A percentile compares a stretch with the other conserved stretches of the same genome.
phyloP scores from a whole-genome alignment of 2,329 filamentous ascomycete species.

The Aspergillus ustus region DNA sequence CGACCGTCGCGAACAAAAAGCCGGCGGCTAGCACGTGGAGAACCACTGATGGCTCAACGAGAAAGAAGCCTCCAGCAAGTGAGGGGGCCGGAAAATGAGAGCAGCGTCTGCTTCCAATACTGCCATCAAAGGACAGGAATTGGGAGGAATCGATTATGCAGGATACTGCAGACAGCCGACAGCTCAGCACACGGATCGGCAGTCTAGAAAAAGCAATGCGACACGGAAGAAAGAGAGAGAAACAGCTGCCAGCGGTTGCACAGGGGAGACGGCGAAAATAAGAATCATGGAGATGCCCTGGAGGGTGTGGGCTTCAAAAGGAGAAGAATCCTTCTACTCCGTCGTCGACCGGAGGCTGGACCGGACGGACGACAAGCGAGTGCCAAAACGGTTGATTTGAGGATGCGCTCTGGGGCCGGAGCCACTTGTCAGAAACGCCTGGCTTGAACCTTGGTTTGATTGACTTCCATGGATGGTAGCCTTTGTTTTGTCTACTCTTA shows the following conservation, averaged over 20 bases:
- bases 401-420: constrained; percentile 11
- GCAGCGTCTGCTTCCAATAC: neutral
- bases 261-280: neutral
- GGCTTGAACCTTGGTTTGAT: constrained; percentile 3
- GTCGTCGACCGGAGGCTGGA: constrained; percentile 23
- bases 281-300: neutral
- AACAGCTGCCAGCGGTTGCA: constrained; percentile 7
- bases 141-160: constrained; percentile 18
- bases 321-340: neutral
- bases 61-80: constrained; percentile 7
- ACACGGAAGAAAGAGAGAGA: constrained; percentile 12
- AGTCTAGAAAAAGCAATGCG: constrained; percentile 17
- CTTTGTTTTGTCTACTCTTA: constrained; percentile 5
- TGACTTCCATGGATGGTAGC: constrained; percentile 7
- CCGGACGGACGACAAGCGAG: constrained; percentile 22
- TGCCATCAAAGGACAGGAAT: neutral
- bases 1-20: constrained; percentile 21
- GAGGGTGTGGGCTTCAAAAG: neutral
- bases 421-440: constrained; percentile 17
- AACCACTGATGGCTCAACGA: constrained; percentile 23
- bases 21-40: constrained; percentile 33
- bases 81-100: constrained; percentile 5
- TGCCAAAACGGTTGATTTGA: constrained; percentile 14
- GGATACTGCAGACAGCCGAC: constrained; percentile 28
- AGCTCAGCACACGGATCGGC: constrained; percentile 30